Evolutionary conservation across 192 early-diverging fungal species (phyloP), one percentile per base, ranked within the genome.

Genomic region (Chytriomyces sp.): DNA sequence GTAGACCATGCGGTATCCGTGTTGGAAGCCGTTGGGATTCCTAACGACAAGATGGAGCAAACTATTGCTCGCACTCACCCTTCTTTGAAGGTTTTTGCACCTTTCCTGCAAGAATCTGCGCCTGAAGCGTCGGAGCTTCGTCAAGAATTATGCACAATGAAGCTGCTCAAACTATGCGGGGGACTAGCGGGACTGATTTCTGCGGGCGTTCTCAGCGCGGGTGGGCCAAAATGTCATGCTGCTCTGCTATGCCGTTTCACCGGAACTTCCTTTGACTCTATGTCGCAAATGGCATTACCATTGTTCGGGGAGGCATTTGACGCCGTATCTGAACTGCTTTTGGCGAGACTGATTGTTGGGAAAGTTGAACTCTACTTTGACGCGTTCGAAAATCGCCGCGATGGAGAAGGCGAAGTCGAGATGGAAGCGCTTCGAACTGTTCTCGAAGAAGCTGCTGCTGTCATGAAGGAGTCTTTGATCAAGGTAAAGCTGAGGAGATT

Each of bases 1-100:
- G 16, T 73, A 2, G 43, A 44, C 8, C 23, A 20, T 18, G 24
- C 11, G 1, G 18, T 46, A 35, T 11, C 10, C 9, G 48, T 20
- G 9, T 45, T 73, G 43, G 72, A 73, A 63, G 23, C 60, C 11
- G 72, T 73, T 46, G 72, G 72, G 10, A 62, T 73, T 45, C 6
- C 45, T 7, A 61, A 73, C 35, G 35, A 35, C 35, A 35, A 35
- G 35, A 35, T 35, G 35, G 35, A 35, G 35, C 35, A 35, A 35
- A 35, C 35, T 2, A 2, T 35, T 35, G 35, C 35, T 35, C 35
- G 35, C 35, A 35, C 35, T 4, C 35, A 1, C 35, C 35, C 35
- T 4, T 35, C 35, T 35, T 35, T 35, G 4, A 35, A 35, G 35
- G 35, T 35, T 35, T 35, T 35, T 35, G 35, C 35, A 35, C 35